Evolutionary conservation across 2,329 filamentous ascomycete species (phyloP), one percentile per base, ranked within the genome.

Genomic region (Monilinia fructigena): DNA sequence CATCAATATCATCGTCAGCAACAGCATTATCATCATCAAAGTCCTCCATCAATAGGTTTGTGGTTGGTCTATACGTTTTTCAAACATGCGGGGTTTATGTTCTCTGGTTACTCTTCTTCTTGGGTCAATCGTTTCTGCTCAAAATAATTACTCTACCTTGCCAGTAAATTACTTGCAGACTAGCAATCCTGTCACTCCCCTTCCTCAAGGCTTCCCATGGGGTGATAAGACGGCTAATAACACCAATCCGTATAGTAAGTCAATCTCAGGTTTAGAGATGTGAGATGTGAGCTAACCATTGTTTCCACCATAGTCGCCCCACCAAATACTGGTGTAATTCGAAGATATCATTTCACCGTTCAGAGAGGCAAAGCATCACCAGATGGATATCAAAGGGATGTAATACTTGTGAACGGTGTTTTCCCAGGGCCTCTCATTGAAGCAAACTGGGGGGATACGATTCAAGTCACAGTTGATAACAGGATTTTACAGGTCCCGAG

Each of bases 391-490:
- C 66, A 63, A 16, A 74, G 73, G 38, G 90, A 90, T 73, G 85
- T 92, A 66, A 81, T 77, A 20, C 48, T 76, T 11, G 71, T 78
- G 53, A 77, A 78, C 62, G 74, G 72, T 1, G 70, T 72, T 54
- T 77, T 74, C 54, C 76, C 75, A 1, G 77, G 74, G 12, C 76
- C 76, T n/a, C 48, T 72, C n/a, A 75, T 70, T 67, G 74, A 78
- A 65, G 77, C 77, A 5, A 77, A 78, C 62, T 77, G 75, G 72
- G 76, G 76, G 11, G 77, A 79, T 63, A 73, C 66, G 2, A 82
- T 87, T 61, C 79, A 90, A 65, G 85, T 92, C 50, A 87, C 86
- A 40, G 83, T 93, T 66, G 82, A 85, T 77, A 95, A 95, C 76
- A 83, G 86, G 61, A 84, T 92, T 14, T 92, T 14, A 83, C 79